Evolutionary conservation across 306 rosid genomes (phyloP).

Genomic region (Cucurbita maxima): DNA sequence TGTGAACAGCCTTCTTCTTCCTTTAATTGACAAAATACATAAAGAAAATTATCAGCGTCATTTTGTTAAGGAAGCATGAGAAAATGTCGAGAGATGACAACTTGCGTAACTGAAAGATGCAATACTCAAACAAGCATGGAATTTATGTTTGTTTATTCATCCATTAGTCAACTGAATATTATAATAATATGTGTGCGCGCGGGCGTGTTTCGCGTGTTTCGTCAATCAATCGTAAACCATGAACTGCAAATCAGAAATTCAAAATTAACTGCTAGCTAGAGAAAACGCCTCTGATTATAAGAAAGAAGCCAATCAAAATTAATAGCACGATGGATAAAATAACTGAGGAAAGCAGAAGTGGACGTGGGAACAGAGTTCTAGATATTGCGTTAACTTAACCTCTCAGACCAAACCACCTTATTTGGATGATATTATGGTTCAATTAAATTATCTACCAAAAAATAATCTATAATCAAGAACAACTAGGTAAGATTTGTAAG

Average conservation of each 20-base stretch:
- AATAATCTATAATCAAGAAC: not conserved
- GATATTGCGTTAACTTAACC: not conserved
- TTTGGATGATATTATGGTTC: not conserved
- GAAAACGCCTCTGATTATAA: not conserved
- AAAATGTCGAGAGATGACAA: not conserved
- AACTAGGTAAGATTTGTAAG: not conserved
- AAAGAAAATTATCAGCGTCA: too few relatives aligned
- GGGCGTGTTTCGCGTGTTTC: too few relatives aligned
- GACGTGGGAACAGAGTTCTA: too few relatives aligned
- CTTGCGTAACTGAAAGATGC: not conserved
- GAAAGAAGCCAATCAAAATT: not conserved
- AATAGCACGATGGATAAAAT: not conserved
- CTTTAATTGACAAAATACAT: constrained; percentile 18
- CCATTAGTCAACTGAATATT: not conserved
- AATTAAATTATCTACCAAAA: not conserved
- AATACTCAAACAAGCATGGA: not conserved
- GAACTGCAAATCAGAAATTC: not conserved
- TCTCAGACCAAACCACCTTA: not conserved
- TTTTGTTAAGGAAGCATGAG: not conserved
- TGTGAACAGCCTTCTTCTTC: constrained; percentile 99
- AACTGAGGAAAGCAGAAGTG: not conserved
- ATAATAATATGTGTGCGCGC: too few relatives aligned
- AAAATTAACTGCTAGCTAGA: not conserved
- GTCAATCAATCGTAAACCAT: not conserved
- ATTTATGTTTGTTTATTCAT: not conserved